Evolutionary conservation across 257 asterid genomes (phyloP).

Genomic region (Osmanthus fragrans): DNA sequence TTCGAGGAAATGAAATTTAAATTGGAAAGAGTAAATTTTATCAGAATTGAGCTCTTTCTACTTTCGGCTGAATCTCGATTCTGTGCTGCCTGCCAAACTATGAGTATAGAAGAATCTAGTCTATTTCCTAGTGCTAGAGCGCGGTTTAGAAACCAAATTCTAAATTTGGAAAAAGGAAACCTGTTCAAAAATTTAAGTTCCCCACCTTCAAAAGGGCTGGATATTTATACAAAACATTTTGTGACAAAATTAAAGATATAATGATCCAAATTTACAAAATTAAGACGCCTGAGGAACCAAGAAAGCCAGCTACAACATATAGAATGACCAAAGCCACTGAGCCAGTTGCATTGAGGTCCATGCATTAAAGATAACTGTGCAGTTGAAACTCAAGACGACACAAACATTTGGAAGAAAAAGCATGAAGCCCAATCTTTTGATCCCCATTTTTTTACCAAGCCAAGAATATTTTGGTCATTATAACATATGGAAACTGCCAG

Average conservation of each 20-base stretch:
- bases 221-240: neutral
- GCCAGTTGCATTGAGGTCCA: neutral
- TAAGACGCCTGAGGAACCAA: neutral
- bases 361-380: neutral
- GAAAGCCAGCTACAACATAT: neutral
- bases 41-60: neutral
- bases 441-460: neutral
- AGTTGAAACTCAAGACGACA: neutral
- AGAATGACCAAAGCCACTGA: neutral
- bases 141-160: neutral
- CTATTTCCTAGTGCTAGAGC: neutral
- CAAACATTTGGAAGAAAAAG: neutral
- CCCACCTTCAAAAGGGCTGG: neutral
- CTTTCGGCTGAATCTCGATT: constrained; percentile 4
- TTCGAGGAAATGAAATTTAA: neutral
- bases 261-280: neutral
- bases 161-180: neutral
- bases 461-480: neutral
- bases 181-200: neutral
- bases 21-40: neutral
- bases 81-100: neutral
- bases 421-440: neutral
- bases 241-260: neutral
- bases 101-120: neutral
- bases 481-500: constrained; percentile 9